Evolutionary conservation across 768 basidiomycete species (phyloP), one percentile per base, ranked within the genome.

Genomic region (Lactarius sp.): DNA sequence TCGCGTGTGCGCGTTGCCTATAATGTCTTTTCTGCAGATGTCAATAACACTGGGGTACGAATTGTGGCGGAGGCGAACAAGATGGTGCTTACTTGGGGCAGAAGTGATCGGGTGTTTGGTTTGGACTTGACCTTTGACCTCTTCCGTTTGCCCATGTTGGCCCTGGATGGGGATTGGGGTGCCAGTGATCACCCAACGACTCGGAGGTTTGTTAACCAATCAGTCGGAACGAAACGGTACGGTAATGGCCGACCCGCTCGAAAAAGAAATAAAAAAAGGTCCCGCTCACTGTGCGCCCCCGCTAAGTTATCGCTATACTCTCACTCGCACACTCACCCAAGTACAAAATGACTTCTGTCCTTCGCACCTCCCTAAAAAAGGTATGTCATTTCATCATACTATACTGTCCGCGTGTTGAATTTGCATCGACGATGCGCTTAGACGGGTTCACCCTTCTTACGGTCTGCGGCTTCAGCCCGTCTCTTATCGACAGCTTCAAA

Each of bases 1-100:
- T 92, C 4, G 90, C 88, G 71, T 92, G 90, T 42, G 90, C 90
- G 54, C 90, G 83, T 69, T 92, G 90, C 47, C 90, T 78, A 71
- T 92, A 92, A 70, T 89, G 87, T 71, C 85, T 85, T 85, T 92
- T 92, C 87, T 92, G 68, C 31, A 47, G 20, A 50, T 52, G 42
- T 50, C 22, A 56, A 51, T 52, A 18, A 16, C 6, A 37, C 16
- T 36, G 4, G 44, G 31, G 44, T 33, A 56, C 61, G 31, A 50
- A 52, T 18, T 33, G 37, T 10, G 10, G 53, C 34, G n/a, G 63
- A 55, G 62, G 66, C 61, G 52, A 64, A 52, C 4, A 57, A 27
- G 27, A 61, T 46, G 59, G 59, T 37, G 56, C 71, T 46, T 36
- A 73, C 75, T 69, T 75, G 75, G 46, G 75, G 75, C 13, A 75